A percentile compares a stretch with the other conserved stretches of the same genome.
These are phyloP conservation scores for Candida broadrunensis DNA, from an alignment of 805 yeast genomes.

Conservation along the genomic window DNA sequence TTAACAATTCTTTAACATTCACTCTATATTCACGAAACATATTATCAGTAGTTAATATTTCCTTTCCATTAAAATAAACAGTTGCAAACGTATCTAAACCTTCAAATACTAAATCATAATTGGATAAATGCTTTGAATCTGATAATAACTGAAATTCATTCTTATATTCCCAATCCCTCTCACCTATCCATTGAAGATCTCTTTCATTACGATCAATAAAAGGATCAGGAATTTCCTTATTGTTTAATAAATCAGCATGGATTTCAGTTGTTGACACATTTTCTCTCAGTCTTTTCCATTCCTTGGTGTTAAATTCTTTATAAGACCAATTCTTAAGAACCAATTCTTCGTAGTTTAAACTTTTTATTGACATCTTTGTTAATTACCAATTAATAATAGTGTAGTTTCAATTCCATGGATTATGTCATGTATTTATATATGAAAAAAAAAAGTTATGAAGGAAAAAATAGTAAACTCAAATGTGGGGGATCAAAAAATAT, in stretches of 20 bases:
- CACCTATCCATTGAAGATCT: constrained; percentile 49
- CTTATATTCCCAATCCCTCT: constrained; percentile 48
- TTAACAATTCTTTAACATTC: constrained; percentile 17
- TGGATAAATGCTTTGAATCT: constrained; percentile 8
- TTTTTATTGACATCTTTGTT: neutral
- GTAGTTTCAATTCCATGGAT: no score
- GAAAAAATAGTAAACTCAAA: no score
- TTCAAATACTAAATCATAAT: constrained; percentile 32
- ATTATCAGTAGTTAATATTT: constrained; percentile 36
- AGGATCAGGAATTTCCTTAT: constrained; percentile 44
- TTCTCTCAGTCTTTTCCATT: constrained; percentile 5
- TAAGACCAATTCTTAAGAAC: neutral
- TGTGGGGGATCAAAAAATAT: no score
- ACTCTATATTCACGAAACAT: constrained; percentile 39
- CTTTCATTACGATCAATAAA: constrained; percentile 42
- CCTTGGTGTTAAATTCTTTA: neutral
- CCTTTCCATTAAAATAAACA: constrained; percentile 36
- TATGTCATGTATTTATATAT: no score
- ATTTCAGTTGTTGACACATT: constrained; percentile 22
- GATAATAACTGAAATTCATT: constrained; percentile 11
- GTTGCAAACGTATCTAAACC: constrained; percentile 45
- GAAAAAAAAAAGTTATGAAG: no score
- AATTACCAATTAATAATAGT: no score
- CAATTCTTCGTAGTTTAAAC: neutral
- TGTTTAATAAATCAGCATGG: constrained; percentile 38